These are phyloP conservation scores for Globisporangium barbulae DNA, from an alignment of 352 stramenopile genomes.

Conservation along the genomic window DNA sequence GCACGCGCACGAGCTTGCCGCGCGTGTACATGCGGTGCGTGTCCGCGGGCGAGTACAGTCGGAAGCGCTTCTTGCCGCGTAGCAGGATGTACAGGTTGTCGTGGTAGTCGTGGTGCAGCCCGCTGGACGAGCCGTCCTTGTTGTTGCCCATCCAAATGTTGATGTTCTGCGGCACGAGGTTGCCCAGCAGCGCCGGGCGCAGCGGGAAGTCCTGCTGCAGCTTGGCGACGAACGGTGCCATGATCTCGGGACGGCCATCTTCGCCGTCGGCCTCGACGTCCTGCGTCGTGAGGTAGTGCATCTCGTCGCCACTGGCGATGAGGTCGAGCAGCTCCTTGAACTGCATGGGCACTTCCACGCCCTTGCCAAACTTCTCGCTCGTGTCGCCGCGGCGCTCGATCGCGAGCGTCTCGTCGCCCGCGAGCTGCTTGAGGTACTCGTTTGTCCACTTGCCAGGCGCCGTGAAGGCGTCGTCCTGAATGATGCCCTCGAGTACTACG, in stretches of 20 bases:
- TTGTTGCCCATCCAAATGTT: conserved; percentile 97
- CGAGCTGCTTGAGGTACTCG: conserved; percentile 56
- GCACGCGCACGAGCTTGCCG: conserved; percentile 81
- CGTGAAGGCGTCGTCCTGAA: conserved; percentile 49
- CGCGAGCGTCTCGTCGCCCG: conserved; percentile 64
- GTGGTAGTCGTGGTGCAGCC: conserved; percentile 98
- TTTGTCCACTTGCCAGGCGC: conserved; percentile 73
- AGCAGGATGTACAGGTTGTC: conserved; percentile 98
- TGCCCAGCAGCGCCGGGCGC: conserved; percentile 73
- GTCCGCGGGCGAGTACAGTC: conserved; percentile 90
- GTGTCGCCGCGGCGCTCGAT: conserved; percentile 71
- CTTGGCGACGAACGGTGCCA: conserved; percentile 78
- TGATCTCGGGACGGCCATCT: conserved; percentile 68
- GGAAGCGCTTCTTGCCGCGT: conserved; percentile 93
- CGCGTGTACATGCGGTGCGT: conserved; percentile 91
- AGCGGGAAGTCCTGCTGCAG: conserved; percentile 84
- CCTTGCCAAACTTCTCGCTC: conserved; percentile 80
- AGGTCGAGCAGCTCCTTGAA: conserved; percentile 77
- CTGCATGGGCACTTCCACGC: conserved; percentile 82
- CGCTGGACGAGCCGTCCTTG: conserved; percentile 76
- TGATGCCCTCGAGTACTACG: conserved; percentile 69
- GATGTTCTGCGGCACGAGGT: conserved; percentile 92
- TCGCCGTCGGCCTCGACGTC: conserved; percentile 79
- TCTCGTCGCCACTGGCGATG: conserved; percentile 60
- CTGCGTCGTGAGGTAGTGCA: conserved; percentile 90